phyloP scores from a whole-genome alignment of 1,139 yeast genomes.

The Hansenula sp. region DNA sequence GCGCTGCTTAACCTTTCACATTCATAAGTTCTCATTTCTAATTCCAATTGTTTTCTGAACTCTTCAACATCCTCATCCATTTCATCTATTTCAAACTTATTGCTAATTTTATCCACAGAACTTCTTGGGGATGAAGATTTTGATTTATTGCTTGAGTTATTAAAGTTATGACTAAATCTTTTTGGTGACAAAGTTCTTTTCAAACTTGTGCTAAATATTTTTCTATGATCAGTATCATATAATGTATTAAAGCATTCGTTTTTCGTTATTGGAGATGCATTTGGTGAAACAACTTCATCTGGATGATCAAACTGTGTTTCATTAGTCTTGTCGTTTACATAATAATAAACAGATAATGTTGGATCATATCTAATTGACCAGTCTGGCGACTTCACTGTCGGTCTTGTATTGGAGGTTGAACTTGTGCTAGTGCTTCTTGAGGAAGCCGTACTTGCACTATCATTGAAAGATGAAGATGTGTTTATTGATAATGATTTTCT shows the following conservation, averaged over 20 bases:
- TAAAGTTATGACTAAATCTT: conserved; percentile 4
- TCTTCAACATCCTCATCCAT: conserved; percentile 18
- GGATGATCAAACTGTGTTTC: conserved; percentile 24
- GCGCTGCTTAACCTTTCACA: conserved; percentile 10
- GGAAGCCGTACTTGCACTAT: not conserved
- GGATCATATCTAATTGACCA: conserved; percentile 22
- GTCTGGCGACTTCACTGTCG: conserved; percentile 15
- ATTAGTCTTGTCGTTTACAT: conserved; percentile 13
- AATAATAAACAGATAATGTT: conserved; percentile 15
- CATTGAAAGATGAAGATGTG: not conserved
- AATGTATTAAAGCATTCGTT: not conserved
- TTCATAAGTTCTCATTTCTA: conserved; percentile 19
- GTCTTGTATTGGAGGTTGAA: conserved; percentile 5
- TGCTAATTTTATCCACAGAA: not conserved
- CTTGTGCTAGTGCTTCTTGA: not conserved
- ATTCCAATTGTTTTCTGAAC: conserved; percentile 15
- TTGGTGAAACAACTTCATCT: conserved; percentile 22
- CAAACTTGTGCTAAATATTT: conserved; percentile 11
- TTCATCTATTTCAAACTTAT: conserved; percentile 3
- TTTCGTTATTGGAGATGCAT: conserved; percentile 6
- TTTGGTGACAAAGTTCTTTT: conserved; percentile 20
- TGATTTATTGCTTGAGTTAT: not conserved
- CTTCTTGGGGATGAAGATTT: not conserved
- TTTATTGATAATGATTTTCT: not conserved
- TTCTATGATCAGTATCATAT: conserved; percentile 12